Evolutionary conservation across 768 basidiomycete species (phyloP), one percentile per base, ranked within the genome.

Genomic region (Leccinum subtestaceum): DNA sequence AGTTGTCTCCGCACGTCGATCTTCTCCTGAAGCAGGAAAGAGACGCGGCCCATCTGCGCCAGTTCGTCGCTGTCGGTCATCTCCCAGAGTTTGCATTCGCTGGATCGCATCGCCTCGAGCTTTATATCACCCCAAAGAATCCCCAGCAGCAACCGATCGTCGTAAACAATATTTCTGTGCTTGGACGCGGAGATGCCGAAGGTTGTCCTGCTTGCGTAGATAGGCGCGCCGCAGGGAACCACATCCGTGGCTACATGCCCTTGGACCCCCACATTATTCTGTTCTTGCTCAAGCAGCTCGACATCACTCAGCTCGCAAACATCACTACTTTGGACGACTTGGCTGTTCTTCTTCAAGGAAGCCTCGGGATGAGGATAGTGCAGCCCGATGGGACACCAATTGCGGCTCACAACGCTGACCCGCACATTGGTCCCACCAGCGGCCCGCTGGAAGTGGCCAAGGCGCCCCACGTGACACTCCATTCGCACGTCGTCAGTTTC

Each of bases 81-180:
- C 7, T 66, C 5, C 65, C 59, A 27, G 62, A 67, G 56, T 67
- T 64, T 19, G 59, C 65, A 15, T 64, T 55, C 59, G 5, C 53
- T 5, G 65, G 65, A 27, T 66, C 65, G 25, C 52, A 66, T 12
- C 65, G 65, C 25, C 65, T 66, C 36, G 65, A 66, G 13, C 57
- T 66, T 5, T 61, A 55, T 55, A 5, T 66, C 1, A 38, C 23
- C 7, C 61, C 60, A 2, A 63, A 60, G 47, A 2, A 57, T 4
- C 13, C 4, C 3, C 25, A 38, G 12, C 17, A 46, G 3, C 11
- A 29, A 9, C 1, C 36, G 1, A 9, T 2, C 29, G 53, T 67
- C 29, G 48, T 66, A 2, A 67, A 66, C 59, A 67, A 25, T 23
- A 53, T 59, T 31, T 61, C 59, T 0, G 65, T 64, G 2, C 56